These are phyloP conservation scores for Collariella sp. DNA, from an alignment of 495 filamentous ascomycete genomes.

Conservation along the genomic window DNA sequence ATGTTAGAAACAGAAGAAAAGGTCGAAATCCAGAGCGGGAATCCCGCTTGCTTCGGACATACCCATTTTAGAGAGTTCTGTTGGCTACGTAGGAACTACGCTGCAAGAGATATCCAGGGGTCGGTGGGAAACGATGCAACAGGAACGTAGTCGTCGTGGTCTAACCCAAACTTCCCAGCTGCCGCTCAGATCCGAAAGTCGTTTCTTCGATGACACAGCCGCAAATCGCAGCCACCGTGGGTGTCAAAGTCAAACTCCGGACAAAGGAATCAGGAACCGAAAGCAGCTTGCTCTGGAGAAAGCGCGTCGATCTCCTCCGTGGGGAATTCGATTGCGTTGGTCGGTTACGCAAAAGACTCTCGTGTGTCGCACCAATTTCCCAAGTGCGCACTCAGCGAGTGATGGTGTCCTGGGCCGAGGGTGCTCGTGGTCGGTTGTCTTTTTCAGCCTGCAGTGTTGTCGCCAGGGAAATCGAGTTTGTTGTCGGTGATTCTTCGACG, in stretches of 20 bases:
- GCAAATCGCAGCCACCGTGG: not conserved
- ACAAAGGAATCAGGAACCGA: not conserved
- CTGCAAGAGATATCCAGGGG: not conserved
- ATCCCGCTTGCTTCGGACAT: not conserved
- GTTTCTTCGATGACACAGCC: not conserved
- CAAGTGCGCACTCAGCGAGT: not conserved
- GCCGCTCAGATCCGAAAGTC: not conserved
- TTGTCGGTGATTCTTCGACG: not conserved
- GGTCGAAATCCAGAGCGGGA: not conserved
- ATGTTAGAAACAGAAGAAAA: not conserved
- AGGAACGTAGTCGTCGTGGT: not conserved
- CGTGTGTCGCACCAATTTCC: not conserved
- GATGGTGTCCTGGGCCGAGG: not conserved
- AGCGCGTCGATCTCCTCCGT: not conserved
- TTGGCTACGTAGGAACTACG: not conserved
- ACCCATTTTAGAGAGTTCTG: conserved; percentile 1
- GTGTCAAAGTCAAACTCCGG: not conserved
- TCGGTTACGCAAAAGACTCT: not conserved
- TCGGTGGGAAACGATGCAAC: not conserved
- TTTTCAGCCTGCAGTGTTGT: not conserved
- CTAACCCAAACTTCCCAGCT: not conserved
- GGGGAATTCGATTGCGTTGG: not conserved
- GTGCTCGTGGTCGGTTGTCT: not conserved
- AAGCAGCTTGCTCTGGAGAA: not conserved
- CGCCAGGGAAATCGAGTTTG: not conserved